Conservation (phyloP, 2,329 filamentous ascomycete genomes). For the Pseudocercospora cruenta region DNA sequence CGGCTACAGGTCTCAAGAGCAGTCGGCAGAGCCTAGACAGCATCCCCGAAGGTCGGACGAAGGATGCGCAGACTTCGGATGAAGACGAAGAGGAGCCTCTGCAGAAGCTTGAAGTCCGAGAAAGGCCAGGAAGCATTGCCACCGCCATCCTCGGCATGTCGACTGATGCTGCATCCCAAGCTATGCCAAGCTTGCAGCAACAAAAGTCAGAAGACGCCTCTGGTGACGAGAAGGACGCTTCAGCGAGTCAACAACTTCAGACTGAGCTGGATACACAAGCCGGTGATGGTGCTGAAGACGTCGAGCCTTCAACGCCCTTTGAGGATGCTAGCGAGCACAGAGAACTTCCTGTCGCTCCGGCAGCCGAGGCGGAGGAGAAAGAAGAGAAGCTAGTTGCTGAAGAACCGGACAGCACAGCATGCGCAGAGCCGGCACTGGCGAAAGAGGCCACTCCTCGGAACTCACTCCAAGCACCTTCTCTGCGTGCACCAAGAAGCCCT, state of each 20-base stretch:
- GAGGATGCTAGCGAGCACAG: conserved; percentile 28
- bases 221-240: conserved; percentile 7
- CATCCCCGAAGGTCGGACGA: conserved; percentile 23
- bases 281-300: conserved; percentile 14
- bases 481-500: neutral
- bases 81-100: neutral
- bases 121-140: conserved; percentile 13
- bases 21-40: conserved; percentile 27
- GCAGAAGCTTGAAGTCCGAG: conserved; percentile 12
- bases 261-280: conserved; percentile 16
- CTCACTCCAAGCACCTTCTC: conserved; percentile 9
- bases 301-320: conserved; percentile 24
- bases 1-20: conserved; percentile 16
- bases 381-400: neutral
- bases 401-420: neutral
- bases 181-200: conserved; percentile 16
- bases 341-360: conserved; percentile 9
- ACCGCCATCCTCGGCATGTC: conserved; percentile 17
- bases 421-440: conserved; percentile 1
- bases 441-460: conserved; percentile 11
- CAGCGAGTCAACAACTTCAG: conserved; percentile 2
- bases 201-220: conserved; percentile 1
- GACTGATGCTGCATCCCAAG: conserved; percentile 7
- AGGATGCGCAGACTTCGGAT: conserved; percentile 8
- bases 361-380: conserved; percentile 4